Conservation (phyloP, 345 rosid genomes). For the Geranium brycei region DNA sequence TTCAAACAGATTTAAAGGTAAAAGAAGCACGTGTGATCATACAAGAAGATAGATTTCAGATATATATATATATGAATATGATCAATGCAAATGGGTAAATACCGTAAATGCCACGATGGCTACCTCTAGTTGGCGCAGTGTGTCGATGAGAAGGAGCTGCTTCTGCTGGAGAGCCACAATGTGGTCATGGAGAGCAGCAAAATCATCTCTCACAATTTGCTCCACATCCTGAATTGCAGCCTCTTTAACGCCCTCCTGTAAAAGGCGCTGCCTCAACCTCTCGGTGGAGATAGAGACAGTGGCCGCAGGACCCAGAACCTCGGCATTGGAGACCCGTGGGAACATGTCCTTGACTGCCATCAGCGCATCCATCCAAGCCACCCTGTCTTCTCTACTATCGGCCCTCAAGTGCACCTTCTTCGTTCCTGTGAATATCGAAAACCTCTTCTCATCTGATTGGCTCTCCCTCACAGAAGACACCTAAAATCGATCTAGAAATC, state of each 20-base stretch:
- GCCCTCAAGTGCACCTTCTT: constrained; percentile 75
- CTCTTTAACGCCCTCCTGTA: constrained; percentile 53
- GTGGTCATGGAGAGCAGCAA: constrained; percentile 41
- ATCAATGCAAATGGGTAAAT: not conserved
- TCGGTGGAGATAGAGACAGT: constrained; percentile 41
- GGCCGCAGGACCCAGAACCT: constrained; percentile 42
- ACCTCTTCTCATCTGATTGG: constrained; percentile 56
- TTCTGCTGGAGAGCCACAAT: constrained; percentile 49
- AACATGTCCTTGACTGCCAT: constrained; percentile 65
- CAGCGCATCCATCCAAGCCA: constrained; percentile 57
- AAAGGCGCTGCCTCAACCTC: constrained; percentile 52
- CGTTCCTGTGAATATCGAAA: constrained; percentile 64
- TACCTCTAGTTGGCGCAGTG: constrained; percentile 58
- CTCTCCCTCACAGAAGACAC: constrained; percentile 60
- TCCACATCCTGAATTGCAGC: constrained; percentile 51
- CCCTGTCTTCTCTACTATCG: constrained; percentile 41
- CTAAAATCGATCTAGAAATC: constrained; percentile 11
- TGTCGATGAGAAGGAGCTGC: constrained; percentile 51
- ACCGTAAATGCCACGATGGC: not conserved
- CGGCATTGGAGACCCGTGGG: constrained; percentile 64
- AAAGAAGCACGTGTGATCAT: not conserved
- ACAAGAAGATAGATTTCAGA: not conserved
- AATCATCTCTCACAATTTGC: constrained; percentile 60
- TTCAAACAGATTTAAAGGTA: not conserved
- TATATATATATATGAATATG: not conserved